Conservation (phyloP, 805 yeast genomes). For the Yamadazyma tumulicola region DNA sequence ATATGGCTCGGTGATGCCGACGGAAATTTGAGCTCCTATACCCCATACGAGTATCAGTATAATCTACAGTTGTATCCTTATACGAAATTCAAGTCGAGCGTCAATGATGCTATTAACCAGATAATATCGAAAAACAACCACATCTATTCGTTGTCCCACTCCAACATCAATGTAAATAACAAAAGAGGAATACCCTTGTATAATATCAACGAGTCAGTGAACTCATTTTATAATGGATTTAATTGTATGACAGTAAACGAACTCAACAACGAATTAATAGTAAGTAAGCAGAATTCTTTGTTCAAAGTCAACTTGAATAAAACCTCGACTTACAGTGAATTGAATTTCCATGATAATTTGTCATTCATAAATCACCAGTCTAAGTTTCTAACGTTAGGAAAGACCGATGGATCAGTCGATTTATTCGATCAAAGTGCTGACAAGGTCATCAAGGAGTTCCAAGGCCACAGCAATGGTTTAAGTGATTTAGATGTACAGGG, state of each 20-base stretch:
- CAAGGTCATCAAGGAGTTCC: conserved; percentile 47
- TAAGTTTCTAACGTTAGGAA: conserved; percentile 58
- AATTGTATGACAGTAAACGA: conserved; percentile 14
- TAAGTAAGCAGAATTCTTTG: conserved; percentile 21
- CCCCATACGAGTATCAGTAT: conserved; percentile 20
- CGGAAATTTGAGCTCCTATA: conserved; percentile 42
- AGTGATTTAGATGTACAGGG: conserved; percentile 66
- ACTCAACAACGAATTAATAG: conserved; percentile 25
- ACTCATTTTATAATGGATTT: conserved; percentile 7
- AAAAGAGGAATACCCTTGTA: conserved; percentile 30
- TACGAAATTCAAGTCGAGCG: conserved; percentile 30
- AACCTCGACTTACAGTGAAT: conserved; percentile 20
- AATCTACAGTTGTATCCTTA: conserved; percentile 26
- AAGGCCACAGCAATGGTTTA: conserved; percentile 58
- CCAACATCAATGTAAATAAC: conserved; percentile 29
- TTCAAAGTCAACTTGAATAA: conserved; percentile 33
- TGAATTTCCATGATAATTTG: conserved; percentile 42
- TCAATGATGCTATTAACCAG: conserved; percentile 24
- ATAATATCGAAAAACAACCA: conserved; percentile 25
- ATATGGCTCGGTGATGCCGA: conserved; percentile 80
- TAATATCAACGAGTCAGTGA: conserved; percentile 10
- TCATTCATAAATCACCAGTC: conserved; percentile 42
- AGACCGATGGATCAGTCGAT: conserved; percentile 58
- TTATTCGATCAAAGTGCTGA: conserved; percentile 55
- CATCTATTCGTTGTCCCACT: conserved; percentile 32